A percentile compares a stretch with the other conserved stretches of the same genome.
These are phyloP conservation scores for Aspergillus affinis DNA, from an alignment of 495 filamentous ascomycete species.

Conservation along the genomic window DNA sequence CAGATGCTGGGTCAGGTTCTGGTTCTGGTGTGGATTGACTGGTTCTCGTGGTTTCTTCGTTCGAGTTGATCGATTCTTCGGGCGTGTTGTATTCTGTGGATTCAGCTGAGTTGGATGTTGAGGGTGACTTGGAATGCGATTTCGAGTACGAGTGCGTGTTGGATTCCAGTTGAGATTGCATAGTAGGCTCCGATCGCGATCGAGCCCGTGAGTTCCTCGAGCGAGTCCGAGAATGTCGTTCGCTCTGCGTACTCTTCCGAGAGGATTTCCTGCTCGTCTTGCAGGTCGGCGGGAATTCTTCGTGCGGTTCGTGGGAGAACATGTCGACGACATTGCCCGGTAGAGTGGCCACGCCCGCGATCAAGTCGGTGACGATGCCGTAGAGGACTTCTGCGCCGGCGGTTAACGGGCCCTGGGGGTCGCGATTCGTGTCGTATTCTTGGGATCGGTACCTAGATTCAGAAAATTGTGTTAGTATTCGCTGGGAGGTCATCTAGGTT, in stretches of 20 bases:
- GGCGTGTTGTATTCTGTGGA: neutral
- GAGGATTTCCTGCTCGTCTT: neutral
- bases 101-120: too few species aligned
- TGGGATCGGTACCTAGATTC: conserved; percentile 56
- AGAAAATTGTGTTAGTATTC: neutral
- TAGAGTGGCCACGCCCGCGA: conserved; percentile 81
- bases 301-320: conserved; percentile 12
- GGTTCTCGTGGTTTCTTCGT: too few species aligned
- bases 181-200: neutral
- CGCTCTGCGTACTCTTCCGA: neutral
- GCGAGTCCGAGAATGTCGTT: neutral
- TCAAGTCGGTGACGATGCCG: conserved; percentile 70
- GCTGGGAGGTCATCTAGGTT: neutral
- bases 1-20: too few species aligned
- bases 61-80: neutral
- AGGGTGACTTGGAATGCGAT: too few species aligned
- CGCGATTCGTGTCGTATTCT: conserved; percentile 70
- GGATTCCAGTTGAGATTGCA: too few species aligned
- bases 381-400: conserved; percentile 71
- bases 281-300: neutral
- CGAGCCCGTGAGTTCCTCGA: neutral
- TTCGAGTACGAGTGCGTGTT: too few species aligned
- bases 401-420: conserved; percentile 70
- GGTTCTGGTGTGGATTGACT: neutral
- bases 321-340: conserved; percentile 69